A percentile compares a stretch with the other conserved stretches of the same genome.
Evolutionary conservation across 164 flowering plant genomes (phyloP).

Genomic region (Umbilicus rupestris): DNA sequence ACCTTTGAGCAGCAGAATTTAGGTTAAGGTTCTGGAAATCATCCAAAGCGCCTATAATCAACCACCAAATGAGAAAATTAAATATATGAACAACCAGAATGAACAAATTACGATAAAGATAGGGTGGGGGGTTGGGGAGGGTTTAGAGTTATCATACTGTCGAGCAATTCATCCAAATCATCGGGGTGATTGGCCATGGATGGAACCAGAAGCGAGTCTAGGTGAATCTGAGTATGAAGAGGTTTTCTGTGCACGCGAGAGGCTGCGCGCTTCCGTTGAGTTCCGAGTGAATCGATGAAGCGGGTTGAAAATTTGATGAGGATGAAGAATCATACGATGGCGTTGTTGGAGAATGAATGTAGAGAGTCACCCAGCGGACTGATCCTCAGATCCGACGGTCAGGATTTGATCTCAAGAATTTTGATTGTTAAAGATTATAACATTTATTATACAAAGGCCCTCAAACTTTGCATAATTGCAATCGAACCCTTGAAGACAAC

Average conservation of each 20-base stretch:
- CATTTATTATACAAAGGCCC: not conserved
- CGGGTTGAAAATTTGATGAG: not conserved
- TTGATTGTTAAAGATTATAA: too few species aligned
- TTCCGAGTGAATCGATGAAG: too few species aligned
- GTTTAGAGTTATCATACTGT: conserved; percentile 38
- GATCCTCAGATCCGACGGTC: not conserved
- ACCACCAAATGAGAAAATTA: not conserved
- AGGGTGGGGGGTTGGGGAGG: conserved; percentile 9
- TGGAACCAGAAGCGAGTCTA: conserved; percentile 1
- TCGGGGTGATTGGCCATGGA: conserved; percentile 53
- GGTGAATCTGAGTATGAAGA: too few species aligned
- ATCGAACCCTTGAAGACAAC: not conserved
- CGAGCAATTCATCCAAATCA: conserved; percentile 79
- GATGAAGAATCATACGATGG: not conserved
- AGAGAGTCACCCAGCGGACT: not conserved
- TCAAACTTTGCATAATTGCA: not conserved
- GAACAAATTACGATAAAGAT: conserved; percentile 1
- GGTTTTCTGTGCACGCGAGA: too few species aligned
- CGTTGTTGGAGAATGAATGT: too few species aligned
- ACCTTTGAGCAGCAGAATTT: conserved; percentile 34
- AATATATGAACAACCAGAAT: conserved; percentile 5
- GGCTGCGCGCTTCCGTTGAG: not conserved
- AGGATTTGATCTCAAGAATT: not conserved
- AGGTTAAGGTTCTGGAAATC: conserved; percentile 69
- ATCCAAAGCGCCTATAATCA: conserved; percentile 69